Evolutionary conservation across 495 filamentous ascomycete species (phyloP).

Genomic region (Jackrogersella multiformis): DNA sequence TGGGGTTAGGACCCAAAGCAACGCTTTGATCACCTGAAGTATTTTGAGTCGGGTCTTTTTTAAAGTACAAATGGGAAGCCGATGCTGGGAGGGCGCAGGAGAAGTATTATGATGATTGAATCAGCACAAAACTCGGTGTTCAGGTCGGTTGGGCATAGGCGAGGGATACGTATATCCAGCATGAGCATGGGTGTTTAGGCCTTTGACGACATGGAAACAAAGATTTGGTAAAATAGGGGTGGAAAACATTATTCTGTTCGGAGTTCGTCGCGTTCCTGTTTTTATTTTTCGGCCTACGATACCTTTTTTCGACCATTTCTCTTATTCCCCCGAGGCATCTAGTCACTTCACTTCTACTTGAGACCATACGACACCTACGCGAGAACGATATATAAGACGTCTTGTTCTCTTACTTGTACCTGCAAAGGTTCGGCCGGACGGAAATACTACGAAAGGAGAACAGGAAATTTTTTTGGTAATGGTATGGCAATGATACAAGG

Average conservation of each 20-base stretch:
- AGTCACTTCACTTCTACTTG: slow-evolving; percentile 1
- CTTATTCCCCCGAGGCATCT: slow-evolving; percentile 14
- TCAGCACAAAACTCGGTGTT: slow-evolving; percentile 44
- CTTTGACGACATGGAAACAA: slow-evolving; percentile 48
- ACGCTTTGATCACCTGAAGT: slow-evolving; percentile 12
- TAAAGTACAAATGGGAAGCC: neutral
- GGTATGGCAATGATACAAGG: slow-evolving; percentile 36
- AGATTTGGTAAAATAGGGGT: slow-evolving; percentile 42
- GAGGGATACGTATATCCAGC: slow-evolving; percentile 47
- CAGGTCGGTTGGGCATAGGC: slow-evolving; percentile 45
- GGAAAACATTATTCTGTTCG: slow-evolving; percentile 40
- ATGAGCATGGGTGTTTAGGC: slow-evolving; percentile 52
- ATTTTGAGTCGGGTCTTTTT: neutral
- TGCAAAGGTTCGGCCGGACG: slow-evolving; percentile 40
- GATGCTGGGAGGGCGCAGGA: slow-evolving; percentile 4
- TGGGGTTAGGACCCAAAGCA: slow-evolving; percentile 67
- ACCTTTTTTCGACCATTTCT: slow-evolving; percentile 31
- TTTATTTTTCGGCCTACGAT: slow-evolving; percentile 27
- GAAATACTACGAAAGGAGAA: slow-evolving; percentile 28
- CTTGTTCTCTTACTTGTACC: slow-evolving; percentile 30
- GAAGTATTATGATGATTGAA: slow-evolving; percentile 12
- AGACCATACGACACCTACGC: slow-evolving; percentile 3
- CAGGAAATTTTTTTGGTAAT: slow-evolving; percentile 30
- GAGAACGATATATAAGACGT: slow-evolving; percentile 42
- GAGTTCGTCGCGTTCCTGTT: slow-evolving; percentile 41